Evolutionary conservation across 352 stramenopile genomes (phyloP), one percentile per base, ranked within the genome.

Genomic region (Phytophthora kernoviae): DNA sequence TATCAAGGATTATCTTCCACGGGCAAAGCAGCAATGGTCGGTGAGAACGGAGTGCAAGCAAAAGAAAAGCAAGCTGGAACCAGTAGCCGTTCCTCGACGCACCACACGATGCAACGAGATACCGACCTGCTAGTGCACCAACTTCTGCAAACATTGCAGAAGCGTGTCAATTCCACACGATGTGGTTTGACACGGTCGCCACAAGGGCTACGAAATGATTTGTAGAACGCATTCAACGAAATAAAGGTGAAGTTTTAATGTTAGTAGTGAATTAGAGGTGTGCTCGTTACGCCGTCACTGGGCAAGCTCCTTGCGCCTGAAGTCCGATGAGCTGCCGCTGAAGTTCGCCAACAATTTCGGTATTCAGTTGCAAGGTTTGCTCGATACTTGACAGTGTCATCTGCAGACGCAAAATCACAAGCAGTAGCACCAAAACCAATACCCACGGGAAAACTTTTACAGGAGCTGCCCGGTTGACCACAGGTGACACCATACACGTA

Each of bases 361-460:
- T 77, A 27, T 79, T 87, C 12, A 68, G 33, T 45, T 71, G 12
- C 22, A 91, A 68, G n/a, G 69, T 60, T 5, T 66, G 51, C 39
- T 93, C 79, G 24, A 93, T 87, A 10, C 59, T 85, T n/a, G 65
- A 69, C 36, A 93, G 58, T 27, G 80, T 80, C 54, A 60, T 61
- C 58, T 90, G 78, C 32, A 93, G 58, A 21, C 70, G 71, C 30
- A 88, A 58, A 2, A 91, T 68, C n/a, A 90, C 56, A 42, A 85
- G 69, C 32, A 90, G 40, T 18, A 93, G 40, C 34, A 87, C 54
- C 17, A 91, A 55, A 24, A 91, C 71, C 32, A 93, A 39, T 27
- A 93, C 49, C 79, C 79, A 93, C 42, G 81, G 79, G 37, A 93
- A 84, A n/a, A 87, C 64, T 62, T 77, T 80, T 20, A 77, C 67